Percentiles rank a stretch among this genome's conserved stretches.
Conservation (phyloP, 2,329 filamentous ascomycete genomes). For the Penicillium sp. region DNA sequence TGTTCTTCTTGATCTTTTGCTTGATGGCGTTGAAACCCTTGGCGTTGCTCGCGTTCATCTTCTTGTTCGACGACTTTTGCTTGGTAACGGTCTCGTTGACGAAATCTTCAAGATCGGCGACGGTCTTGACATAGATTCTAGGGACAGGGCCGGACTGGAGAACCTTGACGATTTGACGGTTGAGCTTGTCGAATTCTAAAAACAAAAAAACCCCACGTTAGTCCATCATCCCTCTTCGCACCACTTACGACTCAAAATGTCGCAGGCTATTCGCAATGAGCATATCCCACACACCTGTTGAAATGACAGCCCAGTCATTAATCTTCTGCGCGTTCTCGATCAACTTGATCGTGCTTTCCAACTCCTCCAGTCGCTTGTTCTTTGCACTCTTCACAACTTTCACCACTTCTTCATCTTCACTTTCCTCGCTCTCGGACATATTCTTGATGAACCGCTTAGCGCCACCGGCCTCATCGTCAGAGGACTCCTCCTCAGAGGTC, state of each 20-base stretch:
- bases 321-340: constrained; percentile 99
- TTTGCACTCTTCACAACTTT: constrained; percentile 96
- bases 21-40: constrained; percentile 96
- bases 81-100: constrained; percentile 94
- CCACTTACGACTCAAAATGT: background rate
- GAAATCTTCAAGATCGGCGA: constrained; percentile 91
- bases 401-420: constrained; percentile 82
- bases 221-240: constrained; percentile 13
- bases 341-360: constrained; percentile 84
- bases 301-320: constrained; percentile 94
- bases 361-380: constrained; percentile 93
- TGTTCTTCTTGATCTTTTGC: constrained; percentile 98
- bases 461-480: constrained; percentile 61
- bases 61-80: constrained; percentile 94
- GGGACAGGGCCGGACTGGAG: constrained; percentile 77
- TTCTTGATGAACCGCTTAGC: constrained; percentile 84
- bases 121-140: constrained; percentile 89
- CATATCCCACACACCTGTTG: constrained; percentile 68
- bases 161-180: constrained; percentile 81
- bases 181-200: constrained; percentile 91
- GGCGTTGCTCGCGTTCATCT: constrained; percentile 97
- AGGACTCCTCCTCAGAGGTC: constrained; percentile 42
- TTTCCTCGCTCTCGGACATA: constrained; percentile 76
- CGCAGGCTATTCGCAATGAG: background rate
- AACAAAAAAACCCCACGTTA: constrained; percentile 18